Conservation (phyloP, 257 asterid species). For the Solanum sitiens region DNA sequence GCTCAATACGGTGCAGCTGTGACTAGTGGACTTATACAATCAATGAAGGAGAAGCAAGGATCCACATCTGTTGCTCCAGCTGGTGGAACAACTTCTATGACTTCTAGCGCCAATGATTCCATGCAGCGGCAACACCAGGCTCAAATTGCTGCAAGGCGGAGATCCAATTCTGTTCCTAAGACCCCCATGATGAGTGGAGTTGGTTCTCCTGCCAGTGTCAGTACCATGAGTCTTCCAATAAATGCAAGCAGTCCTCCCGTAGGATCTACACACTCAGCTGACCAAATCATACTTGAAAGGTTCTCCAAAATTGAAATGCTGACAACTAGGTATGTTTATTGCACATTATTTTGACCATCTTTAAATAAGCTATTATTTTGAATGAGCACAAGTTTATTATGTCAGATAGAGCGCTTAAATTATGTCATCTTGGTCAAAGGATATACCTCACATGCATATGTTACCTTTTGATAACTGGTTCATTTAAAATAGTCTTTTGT, state of each 20-base stretch:
- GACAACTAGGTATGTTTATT: conserved; percentile 48
- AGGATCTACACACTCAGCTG: conserved; percentile 58
- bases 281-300: conserved; percentile 60
- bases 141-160: conserved; percentile 67
- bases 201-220: conserved; percentile 91
- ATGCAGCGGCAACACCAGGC: conserved; percentile 71
- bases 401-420: not conserved
- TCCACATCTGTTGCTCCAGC: conserved; percentile 52
- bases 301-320: conserved; percentile 74
- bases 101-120: conserved; percentile 65
- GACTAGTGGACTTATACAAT: conserved; percentile 50
- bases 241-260: conserved; percentile 74
- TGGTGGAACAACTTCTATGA: conserved; percentile 49
- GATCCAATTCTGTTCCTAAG: conserved; percentile 76
- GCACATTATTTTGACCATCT: not conserved
- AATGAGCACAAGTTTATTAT: not conserved
- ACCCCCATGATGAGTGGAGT: conserved; percentile 64
- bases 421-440: not conserved
- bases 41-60: conserved; percentile 76
- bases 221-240: conserved; percentile 54
- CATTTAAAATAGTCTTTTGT: not conserved
- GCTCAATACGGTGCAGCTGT: conserved; percentile 73
- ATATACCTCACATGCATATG: not conserved
- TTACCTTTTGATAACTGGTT: not conserved
- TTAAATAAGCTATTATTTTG: not conserved